Conservation (phyloP, 2,329 filamentous ascomycete species). For the Salinomyces thailandicus region DNA sequence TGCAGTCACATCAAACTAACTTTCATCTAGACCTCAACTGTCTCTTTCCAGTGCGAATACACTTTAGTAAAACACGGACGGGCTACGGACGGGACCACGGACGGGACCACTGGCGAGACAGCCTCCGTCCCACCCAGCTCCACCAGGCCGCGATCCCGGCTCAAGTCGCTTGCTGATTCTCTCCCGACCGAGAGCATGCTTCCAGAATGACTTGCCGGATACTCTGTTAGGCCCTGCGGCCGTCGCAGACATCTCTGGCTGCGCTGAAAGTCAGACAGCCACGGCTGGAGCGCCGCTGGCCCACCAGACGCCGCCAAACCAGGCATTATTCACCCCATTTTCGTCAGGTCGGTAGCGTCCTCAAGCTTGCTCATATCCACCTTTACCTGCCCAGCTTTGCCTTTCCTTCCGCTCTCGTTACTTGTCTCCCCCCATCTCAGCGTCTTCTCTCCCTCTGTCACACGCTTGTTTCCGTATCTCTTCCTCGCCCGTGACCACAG, state of each 20-base stretch:
- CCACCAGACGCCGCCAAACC: background rate
- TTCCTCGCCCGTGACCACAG: background rate
- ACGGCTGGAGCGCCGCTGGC: background rate
- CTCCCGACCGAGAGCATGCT: background rate
- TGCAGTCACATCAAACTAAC: too few relatives aligned
- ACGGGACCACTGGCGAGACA: background rate
- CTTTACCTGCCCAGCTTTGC: background rate
- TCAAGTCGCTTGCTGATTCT: background rate
- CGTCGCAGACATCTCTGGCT: background rate
- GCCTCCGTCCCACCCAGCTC: background rate
- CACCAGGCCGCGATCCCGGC: background rate
- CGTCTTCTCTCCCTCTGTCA: background rate
- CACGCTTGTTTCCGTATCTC: background rate
- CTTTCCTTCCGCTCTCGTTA: background rate
- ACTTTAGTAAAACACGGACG: too few relatives aligned
- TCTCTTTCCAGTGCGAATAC: too few relatives aligned
- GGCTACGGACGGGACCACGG: background rate
- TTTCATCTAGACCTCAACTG: slow-evolving; percentile 1
- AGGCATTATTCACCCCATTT: too few relatives aligned
- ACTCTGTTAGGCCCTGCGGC: background rate
- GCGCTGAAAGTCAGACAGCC: slow-evolving; percentile 1
- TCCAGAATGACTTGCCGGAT: background rate
- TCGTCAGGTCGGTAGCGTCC: background rate
- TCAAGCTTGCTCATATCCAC: background rate
- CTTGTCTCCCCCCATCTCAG: background rate